Percentiles rank a stretch among this genome's conserved stretches.
phyloP scores from a whole-genome alignment of 305 asterid genomes.

The Plantago lanceolata region DNA sequence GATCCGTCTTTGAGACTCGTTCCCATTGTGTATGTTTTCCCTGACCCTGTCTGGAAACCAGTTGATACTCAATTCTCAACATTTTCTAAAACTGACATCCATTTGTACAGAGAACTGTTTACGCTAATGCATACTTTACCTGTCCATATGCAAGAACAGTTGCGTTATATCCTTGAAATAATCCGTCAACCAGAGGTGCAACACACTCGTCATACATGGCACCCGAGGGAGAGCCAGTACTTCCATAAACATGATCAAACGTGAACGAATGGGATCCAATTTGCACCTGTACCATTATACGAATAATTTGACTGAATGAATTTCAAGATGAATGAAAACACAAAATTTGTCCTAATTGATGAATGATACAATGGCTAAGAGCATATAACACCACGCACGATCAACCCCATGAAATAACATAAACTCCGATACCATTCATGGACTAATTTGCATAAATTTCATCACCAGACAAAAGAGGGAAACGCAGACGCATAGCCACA shows the following conservation, averaged over 20 bases:
- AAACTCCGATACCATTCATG: neutral
- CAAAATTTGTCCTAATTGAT: neutral
- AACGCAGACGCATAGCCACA: neutral
- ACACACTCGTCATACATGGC: conserved; percentile 94
- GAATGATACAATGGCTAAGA: neutral
- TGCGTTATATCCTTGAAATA: conserved; percentile 98
- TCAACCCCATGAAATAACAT: too few species aligned
- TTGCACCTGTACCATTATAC: conserved; percentile 60
- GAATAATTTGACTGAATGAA: neutral
- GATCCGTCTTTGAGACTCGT: conserved; percentile 80
- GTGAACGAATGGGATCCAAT: conserved; percentile 94
- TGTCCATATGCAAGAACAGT: conserved; percentile 99
- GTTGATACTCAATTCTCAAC: conserved; percentile 24
- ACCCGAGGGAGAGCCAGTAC: conserved; percentile 70
- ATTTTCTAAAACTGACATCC: neutral
- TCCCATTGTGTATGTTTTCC: conserved; percentile 97
- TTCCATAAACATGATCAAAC: conserved; percentile 95
- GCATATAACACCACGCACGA: too few species aligned
- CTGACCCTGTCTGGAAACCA: conserved; percentile 90
- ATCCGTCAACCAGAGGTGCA: conserved; percentile 90
- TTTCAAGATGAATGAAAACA: neutral
- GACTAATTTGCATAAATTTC: too few species aligned
- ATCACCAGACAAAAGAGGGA: neutral
- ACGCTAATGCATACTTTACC: conserved; percentile 38
- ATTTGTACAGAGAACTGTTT: conserved; percentile 7